Evolutionary conservation across 495 filamentous ascomycete genomes (phyloP).

Genomic region (Evansstolkia leycettana): DNA sequence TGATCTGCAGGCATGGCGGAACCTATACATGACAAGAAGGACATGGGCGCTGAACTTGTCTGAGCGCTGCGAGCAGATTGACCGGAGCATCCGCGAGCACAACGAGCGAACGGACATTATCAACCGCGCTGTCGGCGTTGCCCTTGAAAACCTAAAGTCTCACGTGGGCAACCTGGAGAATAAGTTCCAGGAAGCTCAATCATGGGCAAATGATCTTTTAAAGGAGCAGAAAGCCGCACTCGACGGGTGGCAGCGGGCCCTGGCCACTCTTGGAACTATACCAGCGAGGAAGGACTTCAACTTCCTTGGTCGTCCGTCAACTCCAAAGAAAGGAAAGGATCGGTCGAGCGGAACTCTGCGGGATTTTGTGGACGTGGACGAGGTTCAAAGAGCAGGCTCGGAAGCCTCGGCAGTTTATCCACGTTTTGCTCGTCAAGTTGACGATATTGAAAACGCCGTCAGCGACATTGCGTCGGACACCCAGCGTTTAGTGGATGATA

Average conservation of each 20-base stretch:
- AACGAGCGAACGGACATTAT: conserved; percentile 61
- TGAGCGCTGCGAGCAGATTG: conserved; percentile 47
- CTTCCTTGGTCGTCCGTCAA: conserved; percentile 33
- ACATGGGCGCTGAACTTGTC: conserved; percentile 64
- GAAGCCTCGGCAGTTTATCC: conserved; percentile 33
- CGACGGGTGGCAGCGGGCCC: conserved; percentile 54
- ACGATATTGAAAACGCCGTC: conserved; percentile 39
- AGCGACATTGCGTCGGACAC: conserved; percentile 41
- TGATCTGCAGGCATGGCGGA: conserved; percentile 70
- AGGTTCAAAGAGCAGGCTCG: conserved; percentile 50
- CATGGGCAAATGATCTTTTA: conserved; percentile 57
- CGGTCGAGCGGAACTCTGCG: conserved; percentile 42
- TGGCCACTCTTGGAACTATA: conserved; percentile 49
- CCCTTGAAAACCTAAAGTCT: conserved; percentile 67
- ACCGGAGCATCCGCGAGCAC: conserved; percentile 36
- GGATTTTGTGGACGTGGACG: conserved; percentile 57
- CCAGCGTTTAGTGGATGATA: conserved; percentile 34
- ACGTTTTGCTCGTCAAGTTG: conserved; percentile 39
- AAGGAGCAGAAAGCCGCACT: conserved; percentile 57
- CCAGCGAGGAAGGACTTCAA: conserved; percentile 46
- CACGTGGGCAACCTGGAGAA: conserved; percentile 63
- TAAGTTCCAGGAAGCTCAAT: conserved; percentile 58
- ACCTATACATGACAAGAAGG: conserved; percentile 59
- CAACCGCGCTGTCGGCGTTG: conserved; percentile 59
- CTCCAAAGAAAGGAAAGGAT: conserved; percentile 25